These are phyloP conservation scores for Curvularia hawaiiensis DNA, from an alignment of 2,329 filamentous ascomycete species.

Conservation along the genomic window DNA sequence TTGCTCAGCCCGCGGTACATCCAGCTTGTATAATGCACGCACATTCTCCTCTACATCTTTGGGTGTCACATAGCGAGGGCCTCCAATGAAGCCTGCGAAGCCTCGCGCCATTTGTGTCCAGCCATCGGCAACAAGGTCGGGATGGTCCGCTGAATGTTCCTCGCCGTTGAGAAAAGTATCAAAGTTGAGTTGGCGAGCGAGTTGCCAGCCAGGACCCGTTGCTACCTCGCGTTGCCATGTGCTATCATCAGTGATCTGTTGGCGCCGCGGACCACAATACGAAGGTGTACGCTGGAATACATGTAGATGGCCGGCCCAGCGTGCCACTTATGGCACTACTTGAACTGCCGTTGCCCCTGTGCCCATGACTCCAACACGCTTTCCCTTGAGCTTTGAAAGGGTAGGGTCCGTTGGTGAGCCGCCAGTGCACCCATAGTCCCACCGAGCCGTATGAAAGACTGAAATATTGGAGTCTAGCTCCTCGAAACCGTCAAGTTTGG, in stretches of 20 bases:
- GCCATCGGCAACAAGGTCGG: constrained; percentile 55
- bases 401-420: constrained; percentile 38
- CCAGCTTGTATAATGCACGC: constrained; percentile 6
- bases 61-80: constrained; percentile 12
- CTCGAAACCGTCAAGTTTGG: constrained; percentile 50
- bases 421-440: constrained; percentile 52
- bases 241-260: constrained; percentile 50
- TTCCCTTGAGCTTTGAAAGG: constrained; percentile 29
- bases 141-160: constrained; percentile 32
- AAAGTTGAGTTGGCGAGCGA: constrained; percentile 52
- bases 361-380: constrained; percentile 51
- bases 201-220: constrained; percentile 54
- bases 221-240: constrained; percentile 48
- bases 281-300: constrained; percentile 54
- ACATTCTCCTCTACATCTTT: constrained; percentile 3
- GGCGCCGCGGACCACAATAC: constrained; percentile 41
- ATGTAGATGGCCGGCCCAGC: constrained; percentile 43
- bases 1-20: constrained; percentile 6
- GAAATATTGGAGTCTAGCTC: constrained; percentile 34
- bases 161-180: constrained; percentile 31
- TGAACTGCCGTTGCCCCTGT: constrained; percentile 53
- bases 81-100: constrained; percentile 24
- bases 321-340: constrained; percentile 48
- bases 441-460: constrained; percentile 53
- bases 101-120: constrained; percentile 47